phyloP scores from a whole-genome alignment of 768 basidiomycete species.

The Jaapia argillacea region DNA sequence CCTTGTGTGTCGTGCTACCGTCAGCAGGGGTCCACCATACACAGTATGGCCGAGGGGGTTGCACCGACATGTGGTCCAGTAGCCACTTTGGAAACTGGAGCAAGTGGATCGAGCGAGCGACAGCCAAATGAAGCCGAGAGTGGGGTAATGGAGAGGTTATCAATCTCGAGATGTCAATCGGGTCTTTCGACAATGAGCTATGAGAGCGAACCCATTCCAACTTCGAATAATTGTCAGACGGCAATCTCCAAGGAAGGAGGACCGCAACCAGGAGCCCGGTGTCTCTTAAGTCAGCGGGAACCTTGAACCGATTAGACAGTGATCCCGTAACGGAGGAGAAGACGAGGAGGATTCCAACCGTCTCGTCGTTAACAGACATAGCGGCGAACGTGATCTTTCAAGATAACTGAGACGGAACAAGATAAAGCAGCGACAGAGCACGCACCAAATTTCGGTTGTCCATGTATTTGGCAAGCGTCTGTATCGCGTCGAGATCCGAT shows the following conservation, averaged over 20 bases:
- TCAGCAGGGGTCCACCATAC: conserved; percentile 35
- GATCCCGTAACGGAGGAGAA: conserved; percentile 29
- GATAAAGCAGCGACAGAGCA: conserved; percentile 5
- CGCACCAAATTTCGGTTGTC: conserved; percentile 29
- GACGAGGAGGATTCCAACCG: conserved; percentile 48
- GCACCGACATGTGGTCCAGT: conserved; percentile 32
- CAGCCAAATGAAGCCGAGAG: background rate
- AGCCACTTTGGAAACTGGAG: conserved; percentile 39
- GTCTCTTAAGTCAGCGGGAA: conserved; percentile 27
- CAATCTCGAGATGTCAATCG: no score
- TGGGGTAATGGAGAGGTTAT: no score
- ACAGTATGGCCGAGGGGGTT: conserved; percentile 29
- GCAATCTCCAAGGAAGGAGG: conserved; percentile 37
- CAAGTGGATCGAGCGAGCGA: conserved; percentile 30
- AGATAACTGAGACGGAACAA: conserved; percentile 1
- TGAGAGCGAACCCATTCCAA: no score
- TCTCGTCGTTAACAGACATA: conserved; percentile 32
- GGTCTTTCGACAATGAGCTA: no score
- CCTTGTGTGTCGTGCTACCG: conserved; percentile 16
- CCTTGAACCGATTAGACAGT: conserved; percentile 28
- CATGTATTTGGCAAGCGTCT: conserved; percentile 36
- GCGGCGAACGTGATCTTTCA: conserved; percentile 40
- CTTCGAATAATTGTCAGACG: conserved; percentile 21
- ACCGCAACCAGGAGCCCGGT: conserved; percentile 27
- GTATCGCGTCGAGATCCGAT: conserved; percentile 29